Conservation (phyloP, 495 filamentous ascomycete species). For the Penicillium nucicola region DNA sequence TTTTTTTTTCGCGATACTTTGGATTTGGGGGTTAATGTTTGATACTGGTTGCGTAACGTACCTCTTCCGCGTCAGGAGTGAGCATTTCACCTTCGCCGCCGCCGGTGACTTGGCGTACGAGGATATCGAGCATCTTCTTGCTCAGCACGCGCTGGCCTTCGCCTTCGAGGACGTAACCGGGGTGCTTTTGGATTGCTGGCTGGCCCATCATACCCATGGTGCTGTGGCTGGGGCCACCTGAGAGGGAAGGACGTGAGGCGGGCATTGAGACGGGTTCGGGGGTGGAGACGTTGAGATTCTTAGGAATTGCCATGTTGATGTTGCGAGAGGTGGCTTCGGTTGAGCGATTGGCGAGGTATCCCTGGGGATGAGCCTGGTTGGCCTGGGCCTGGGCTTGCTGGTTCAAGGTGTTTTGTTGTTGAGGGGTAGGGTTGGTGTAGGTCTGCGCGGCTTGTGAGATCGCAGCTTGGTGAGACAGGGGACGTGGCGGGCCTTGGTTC, state of each 20-base stretch:
- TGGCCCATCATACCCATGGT: constrained; percentile 79
- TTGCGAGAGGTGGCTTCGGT: constrained; percentile 45
- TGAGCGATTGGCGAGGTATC: constrained; percentile 47
- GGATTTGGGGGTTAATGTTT: no score
- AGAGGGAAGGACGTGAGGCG: constrained; percentile 70
- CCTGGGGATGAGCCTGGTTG: constrained; percentile 51
- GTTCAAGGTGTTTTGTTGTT: constrained; percentile 31
- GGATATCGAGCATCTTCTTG: constrained; percentile 94
- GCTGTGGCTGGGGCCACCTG: constrained; percentile 67
- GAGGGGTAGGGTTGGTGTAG: constrained; percentile 44
- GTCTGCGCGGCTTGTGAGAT: constrained; percentile 56
- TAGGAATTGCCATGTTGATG: constrained; percentile 72
- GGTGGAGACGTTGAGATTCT: constrained; percentile 65
- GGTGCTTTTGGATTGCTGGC: constrained; percentile 77
- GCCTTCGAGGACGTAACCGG: constrained; percentile 78
- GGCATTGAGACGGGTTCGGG: constrained; percentile 71
- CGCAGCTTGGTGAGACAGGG: constrained; percentile 62
- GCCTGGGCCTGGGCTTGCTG: constrained; percentile 21
- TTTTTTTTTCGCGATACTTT: background rate
- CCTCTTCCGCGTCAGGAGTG: constrained; percentile 92
- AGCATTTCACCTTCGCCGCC: constrained; percentile 67
- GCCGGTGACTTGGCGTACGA: constrained; percentile 90
- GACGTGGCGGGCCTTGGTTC: constrained; percentile 50
- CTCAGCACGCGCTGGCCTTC: constrained; percentile 85
- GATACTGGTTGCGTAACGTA: constrained; percentile 34